These are phyloP conservation scores for Rhizophagus prolifer DNA, from an alignment of 192 early-diverging fungal species.

Conservation along the genomic window DNA sequence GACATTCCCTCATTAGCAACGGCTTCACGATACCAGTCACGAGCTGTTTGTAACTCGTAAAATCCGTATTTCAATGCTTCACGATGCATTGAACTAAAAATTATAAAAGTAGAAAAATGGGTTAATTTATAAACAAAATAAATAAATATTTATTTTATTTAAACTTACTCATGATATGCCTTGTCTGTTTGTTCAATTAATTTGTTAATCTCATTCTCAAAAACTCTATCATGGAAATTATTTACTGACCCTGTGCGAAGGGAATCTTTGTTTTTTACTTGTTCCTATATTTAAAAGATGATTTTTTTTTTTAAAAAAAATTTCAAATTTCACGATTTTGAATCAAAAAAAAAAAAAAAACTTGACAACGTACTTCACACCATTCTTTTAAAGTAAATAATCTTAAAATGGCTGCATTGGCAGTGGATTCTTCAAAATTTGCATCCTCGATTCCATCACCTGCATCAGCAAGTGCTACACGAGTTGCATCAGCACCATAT, in stretches of 20 bases:
- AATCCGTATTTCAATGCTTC: conserved; percentile 90
- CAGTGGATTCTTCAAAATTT: conserved; percentile 94
- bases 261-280: conserved; percentile 42
- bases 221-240: conserved; percentile 86
- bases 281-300: conserved; percentile 48
- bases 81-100: conserved; percentile 72
- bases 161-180: conserved; percentile 60
- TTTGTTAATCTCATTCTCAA: conserved; percentile 85
- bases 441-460: conserved; percentile 97
- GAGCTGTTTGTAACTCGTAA: conserved; percentile 83
- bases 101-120: background rate
- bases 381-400: conserved; percentile 89
- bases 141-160: no score
- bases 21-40: conserved; percentile 87
- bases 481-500: conserved; percentile 96
- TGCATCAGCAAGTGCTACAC: conserved; percentile 93
- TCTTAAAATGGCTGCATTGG: conserved; percentile 93
- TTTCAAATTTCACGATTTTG: no score
- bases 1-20: conserved; percentile 80
- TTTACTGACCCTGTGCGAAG: conserved; percentile 51
- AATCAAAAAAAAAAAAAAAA: no score
- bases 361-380: conserved; percentile 61
- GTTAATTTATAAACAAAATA: background rate
- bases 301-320: background rate
- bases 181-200: conserved; percentile 64